These are phyloP conservation scores for Rhizopogon salebrosus DNA, from an alignment of 768 basidiomycete species.

Conservation along the genomic window DNA sequence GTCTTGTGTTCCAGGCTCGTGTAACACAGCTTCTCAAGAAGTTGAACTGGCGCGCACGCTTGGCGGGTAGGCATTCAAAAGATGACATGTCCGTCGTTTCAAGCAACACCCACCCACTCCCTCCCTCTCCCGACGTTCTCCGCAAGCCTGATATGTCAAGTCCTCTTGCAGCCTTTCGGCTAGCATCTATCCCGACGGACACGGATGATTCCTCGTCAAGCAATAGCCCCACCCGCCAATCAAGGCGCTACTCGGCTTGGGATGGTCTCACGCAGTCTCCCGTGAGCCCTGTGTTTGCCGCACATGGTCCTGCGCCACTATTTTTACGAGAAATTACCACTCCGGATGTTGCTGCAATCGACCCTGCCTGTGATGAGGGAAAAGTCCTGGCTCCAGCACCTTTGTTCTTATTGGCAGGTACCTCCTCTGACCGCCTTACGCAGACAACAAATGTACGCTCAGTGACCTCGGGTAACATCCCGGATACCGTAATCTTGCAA, in stretches of 20 bases:
- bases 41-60: conserved; percentile 31
- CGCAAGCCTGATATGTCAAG: conserved; percentile 19
- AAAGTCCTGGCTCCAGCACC: conserved; percentile 12
- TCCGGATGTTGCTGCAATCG: neutral
- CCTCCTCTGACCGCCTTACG: conserved; percentile 6
- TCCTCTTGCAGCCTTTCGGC: conserved; percentile 18
- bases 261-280: conserved; percentile 11
- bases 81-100: conserved; percentile 21
- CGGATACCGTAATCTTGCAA: neutral
- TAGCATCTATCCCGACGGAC: conserved; percentile 21
- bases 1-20: conserved; percentile 18
- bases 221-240: conserved; percentile 15
- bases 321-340: conserved; percentile 11
- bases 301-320: conserved; percentile 4
- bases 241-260: conserved; percentile 18
- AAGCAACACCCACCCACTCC: conserved; percentile 23
- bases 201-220: conserved; percentile 26
- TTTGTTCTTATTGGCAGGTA: conserved; percentile 9
- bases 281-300: conserved; percentile 8
- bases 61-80: conserved; percentile 22
- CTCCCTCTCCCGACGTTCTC: conserved; percentile 29
- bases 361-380: neutral
- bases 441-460: neutral
- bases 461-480: neutral
- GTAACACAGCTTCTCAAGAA: conserved; percentile 36